phyloP scores from a whole-genome alignment of 1,139 yeast genomes.

The Yarrowia galli region DNA sequence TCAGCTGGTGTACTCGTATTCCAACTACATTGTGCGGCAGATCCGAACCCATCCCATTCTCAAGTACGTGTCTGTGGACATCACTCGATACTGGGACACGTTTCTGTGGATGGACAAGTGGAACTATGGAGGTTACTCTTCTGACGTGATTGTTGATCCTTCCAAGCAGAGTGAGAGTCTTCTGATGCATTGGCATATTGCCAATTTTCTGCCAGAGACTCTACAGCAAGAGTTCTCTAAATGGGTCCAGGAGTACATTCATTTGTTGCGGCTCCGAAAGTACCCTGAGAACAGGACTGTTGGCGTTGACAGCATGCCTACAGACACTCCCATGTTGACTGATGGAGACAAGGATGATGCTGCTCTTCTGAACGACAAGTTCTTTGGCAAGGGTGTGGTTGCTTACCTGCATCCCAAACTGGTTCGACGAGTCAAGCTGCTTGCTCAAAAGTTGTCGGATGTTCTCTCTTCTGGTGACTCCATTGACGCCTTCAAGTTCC shows the following conservation, averaged over 20 bases:
- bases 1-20: slow-evolving; percentile 90
- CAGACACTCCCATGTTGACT: slow-evolving; percentile 16
- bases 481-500: slow-evolving; percentile 71
- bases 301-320: background rate
- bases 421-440: slow-evolving; percentile 67
- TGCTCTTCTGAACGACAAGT: slow-evolving; percentile 43
- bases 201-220: slow-evolving; percentile 73
- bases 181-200: slow-evolving; percentile 81
- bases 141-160: slow-evolving; percentile 52
- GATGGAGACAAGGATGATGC: slow-evolving; percentile 51
- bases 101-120: slow-evolving; percentile 94
- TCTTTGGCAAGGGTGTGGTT: slow-evolving; percentile 48
- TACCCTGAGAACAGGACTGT: slow-evolving; percentile 13
- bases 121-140: slow-evolving; percentile 85
- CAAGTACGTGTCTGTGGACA: slow-evolving; percentile 76
- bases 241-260: slow-evolving; percentile 82
- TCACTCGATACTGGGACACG: slow-evolving; percentile 86
- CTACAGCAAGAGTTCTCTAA: slow-evolving; percentile 84
- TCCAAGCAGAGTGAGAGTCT: slow-evolving; percentile 64
- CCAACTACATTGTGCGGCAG: slow-evolving; percentile 83
- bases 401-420: slow-evolving; percentile 68
- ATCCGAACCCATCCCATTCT: slow-evolving; percentile 83
- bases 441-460: slow-evolving; percentile 74
- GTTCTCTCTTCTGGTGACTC: slow-evolving; percentile 72
- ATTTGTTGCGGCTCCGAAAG: slow-evolving; percentile 61